Percentiles rank a stretch among this genome's conserved stretches.
These are phyloP conservation scores for Phytophthora litchii DNA, from an alignment of 352 stramenopile species.

Conservation along the genomic window DNA sequence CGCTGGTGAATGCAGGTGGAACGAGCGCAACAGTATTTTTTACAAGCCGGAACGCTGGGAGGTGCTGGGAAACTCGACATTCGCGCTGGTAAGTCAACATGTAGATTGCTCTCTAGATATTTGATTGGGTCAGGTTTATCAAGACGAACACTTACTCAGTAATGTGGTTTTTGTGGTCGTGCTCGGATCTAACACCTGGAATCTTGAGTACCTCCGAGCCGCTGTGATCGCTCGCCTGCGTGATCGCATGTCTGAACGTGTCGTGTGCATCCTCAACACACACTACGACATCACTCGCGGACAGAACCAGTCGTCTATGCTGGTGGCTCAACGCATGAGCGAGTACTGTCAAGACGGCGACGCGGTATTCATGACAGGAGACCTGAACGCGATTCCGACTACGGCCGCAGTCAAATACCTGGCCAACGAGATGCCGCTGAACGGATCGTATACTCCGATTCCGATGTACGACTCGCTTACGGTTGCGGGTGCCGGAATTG, in stretches of 20 bases:
- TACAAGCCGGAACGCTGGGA: conserved; percentile 50
- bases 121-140: no score
- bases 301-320: conserved; percentile 53
- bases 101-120: no score
- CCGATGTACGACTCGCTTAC: conserved; percentile 64
- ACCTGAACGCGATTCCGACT: conserved; percentile 56
- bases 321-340: conserved; percentile 50
- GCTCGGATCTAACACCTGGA: conserved; percentile 63
- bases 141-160: not conserved
- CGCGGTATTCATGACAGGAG: conserved; percentile 60
- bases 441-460: conserved; percentile 39
- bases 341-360: conserved; percentile 48
- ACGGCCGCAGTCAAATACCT: conserved; percentile 50
- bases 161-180: conserved; percentile 1
- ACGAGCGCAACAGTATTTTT: conserved; percentile 75
- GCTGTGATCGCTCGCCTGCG: conserved; percentile 58
- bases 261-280: conserved; percentile 71
- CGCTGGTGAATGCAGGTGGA: conserved; percentile 51
- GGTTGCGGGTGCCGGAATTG: conserved; percentile 33
- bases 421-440: conserved; percentile 8
- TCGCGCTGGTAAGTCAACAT: conserved; percentile 67
- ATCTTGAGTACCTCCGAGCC: conserved; percentile 59
- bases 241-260: conserved; percentile 19
- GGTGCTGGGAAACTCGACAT: conserved; percentile 50
- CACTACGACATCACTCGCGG: conserved; percentile 67